Evolutionary conservation across 1,139 yeast genomes (phyloP).

Genomic region (Protomyces inouyei): DNA sequence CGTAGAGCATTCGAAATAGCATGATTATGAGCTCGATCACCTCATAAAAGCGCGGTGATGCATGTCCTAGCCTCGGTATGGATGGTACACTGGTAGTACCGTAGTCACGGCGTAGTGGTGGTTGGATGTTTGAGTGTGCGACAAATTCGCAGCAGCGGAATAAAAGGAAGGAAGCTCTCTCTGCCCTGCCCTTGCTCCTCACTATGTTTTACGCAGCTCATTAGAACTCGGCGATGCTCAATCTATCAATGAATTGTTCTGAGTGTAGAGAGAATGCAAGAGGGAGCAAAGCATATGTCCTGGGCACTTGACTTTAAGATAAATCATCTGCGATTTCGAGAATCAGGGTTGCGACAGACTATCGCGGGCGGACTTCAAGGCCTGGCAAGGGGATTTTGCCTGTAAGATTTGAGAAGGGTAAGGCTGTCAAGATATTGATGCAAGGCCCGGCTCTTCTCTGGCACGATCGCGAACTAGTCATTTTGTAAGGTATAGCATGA

Average conservation of each 20-base stretch:
- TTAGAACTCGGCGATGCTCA: not conserved
- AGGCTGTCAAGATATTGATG: no score
- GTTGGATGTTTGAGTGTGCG: not conserved
- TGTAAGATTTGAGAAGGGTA: no score
- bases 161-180: not conserved
- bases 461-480: no score
- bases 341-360: not conserved
- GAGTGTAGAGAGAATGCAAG: slow-evolving; percentile 1
- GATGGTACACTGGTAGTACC: no score
- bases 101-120: no score
- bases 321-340: not conserved
- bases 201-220: not conserved
- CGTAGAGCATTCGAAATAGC: no score
- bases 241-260: not conserved
- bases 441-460: no score
- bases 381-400: no score
- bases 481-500: no score
- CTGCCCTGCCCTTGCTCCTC: not conserved
- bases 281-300: not conserved
- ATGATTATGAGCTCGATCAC: no score
- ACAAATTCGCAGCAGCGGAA: not conserved
- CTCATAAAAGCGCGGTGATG: no score
- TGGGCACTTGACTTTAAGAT: not conserved
- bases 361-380: not conserved
- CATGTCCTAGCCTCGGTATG: no score